A percentile compares a stretch with the other conserved stretches of the same genome.
Conservation (phyloP, 345 rosid genomes). For the Aurinia saxatilis region DNA sequence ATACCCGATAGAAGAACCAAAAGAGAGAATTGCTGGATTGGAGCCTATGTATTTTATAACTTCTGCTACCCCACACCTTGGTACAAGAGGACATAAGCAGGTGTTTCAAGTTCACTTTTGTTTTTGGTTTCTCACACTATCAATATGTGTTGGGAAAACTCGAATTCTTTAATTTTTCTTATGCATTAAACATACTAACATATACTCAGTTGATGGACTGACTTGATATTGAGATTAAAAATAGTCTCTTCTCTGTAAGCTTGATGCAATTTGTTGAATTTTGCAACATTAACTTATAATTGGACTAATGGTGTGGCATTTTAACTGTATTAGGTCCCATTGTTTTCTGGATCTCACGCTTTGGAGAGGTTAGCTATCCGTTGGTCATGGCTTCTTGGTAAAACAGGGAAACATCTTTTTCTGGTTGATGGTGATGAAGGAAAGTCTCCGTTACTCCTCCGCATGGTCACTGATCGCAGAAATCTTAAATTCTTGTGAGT, state of each 20-base stretch:
- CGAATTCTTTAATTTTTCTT: not conserved
- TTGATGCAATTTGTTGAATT: not conserved
- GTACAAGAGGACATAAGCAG: slow-evolving; percentile 85
- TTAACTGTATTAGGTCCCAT: slow-evolving; percentile 50
- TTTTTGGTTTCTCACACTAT: not conserved
- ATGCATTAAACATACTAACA: not conserved
- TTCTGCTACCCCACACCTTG: slow-evolving; percentile 84
- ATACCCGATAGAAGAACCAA: slow-evolving; percentile 25
- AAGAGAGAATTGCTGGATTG: slow-evolving; percentile 62
- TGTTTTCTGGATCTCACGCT: slow-evolving; percentile 52
- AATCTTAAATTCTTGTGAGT: slow-evolving; percentile 83
- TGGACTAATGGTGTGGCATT: not conserved
- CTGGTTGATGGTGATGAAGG: slow-evolving; percentile 52
- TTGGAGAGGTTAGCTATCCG: slow-evolving; percentile 58
- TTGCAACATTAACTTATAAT: not conserved
- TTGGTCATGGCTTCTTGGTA: slow-evolving; percentile 62
- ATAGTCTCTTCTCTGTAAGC: not conserved
- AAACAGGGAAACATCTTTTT: slow-evolving; percentile 79
- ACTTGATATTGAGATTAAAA: not conserved
- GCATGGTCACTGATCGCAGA: slow-evolving; percentile 55
- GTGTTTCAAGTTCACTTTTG: slow-evolving; percentile 27
- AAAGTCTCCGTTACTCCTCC: slow-evolving; percentile 73
- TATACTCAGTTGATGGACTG: too few relatives aligned
- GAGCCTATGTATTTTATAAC: slow-evolving; percentile 82
- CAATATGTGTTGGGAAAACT: not conserved